Evolutionary conservation across 305 asterid species (phyloP).

Genomic region (Solanum aculeatissimum): DNA sequence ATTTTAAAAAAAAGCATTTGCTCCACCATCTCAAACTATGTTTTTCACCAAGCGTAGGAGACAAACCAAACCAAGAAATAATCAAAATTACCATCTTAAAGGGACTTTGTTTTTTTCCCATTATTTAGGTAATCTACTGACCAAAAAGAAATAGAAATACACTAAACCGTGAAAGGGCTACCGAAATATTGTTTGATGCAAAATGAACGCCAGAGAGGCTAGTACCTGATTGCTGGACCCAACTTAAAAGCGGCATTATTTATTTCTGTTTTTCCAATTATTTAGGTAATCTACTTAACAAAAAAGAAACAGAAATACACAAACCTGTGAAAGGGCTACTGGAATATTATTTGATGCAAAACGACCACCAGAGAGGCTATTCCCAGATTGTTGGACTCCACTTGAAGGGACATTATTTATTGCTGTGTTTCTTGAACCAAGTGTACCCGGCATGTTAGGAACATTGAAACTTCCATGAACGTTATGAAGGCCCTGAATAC

Average conservation of each 20-base stretch:
- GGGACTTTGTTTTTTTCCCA: neutral
- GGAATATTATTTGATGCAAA: slow-evolving; percentile 88
- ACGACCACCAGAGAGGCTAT: slow-evolving; percentile 77
- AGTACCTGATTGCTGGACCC: slow-evolving; percentile 77
- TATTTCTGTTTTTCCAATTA: slow-evolving; percentile 3
- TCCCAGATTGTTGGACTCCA: slow-evolving; percentile 82
- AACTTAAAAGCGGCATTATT: slow-evolving; percentile 72
- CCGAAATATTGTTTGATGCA: slow-evolving; percentile 79
- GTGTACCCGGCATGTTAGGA: slow-evolving; percentile 78
- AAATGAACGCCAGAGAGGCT: slow-evolving; percentile 75
- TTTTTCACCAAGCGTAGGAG: neutral
- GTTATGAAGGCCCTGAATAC: slow-evolving; percentile 88
- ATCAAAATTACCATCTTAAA: neutral
- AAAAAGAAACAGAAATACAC: slow-evolving; percentile 4
- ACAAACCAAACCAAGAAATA: neutral
- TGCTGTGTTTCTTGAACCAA: slow-evolving; percentile 84
- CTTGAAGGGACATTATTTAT: slow-evolving; percentile 76
- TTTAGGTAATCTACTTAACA: slow-evolving; percentile 1
- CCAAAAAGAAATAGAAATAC: slow-evolving; percentile 7
- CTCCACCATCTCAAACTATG: neutral
- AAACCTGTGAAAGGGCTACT: slow-evolving; percentile 82
- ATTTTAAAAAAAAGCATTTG: neutral
- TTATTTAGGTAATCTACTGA: neutral
- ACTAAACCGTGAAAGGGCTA: slow-evolving; percentile 71
- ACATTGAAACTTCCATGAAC: slow-evolving; percentile 77